Evolutionary conservation across 768 basidiomycete species (phyloP).

Genomic region (Hygrocybe coccinea): DNA sequence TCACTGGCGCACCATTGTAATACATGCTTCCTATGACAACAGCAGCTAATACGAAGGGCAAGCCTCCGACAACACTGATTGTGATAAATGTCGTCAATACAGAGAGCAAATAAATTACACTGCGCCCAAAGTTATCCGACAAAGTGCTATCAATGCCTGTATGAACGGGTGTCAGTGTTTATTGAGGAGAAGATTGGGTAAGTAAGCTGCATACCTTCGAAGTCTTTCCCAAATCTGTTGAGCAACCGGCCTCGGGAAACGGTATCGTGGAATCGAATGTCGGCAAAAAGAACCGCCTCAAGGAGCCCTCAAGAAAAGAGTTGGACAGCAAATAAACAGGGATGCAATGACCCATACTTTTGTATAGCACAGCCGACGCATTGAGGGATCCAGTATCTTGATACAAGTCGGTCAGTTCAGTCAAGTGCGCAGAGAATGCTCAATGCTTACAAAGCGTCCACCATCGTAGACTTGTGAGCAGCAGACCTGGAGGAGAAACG

Average conservation of each 20-base stretch:
- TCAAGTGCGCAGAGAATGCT: neutral
- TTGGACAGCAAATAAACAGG: neutral
- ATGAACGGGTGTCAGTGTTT: slow-evolving; percentile 14
- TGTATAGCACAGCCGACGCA: slow-evolving; percentile 73
- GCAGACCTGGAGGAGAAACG: slow-evolving; percentile 22
- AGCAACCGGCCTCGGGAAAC: slow-evolving; percentile 78
- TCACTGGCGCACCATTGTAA: slow-evolving; percentile 53
- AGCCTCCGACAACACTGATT: slow-evolving; percentile 73
- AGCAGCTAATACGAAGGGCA: slow-evolving; percentile 63
- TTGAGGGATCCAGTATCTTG: slow-evolving; percentile 73
- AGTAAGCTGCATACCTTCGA: slow-evolving; percentile 51
- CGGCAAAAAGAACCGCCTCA: slow-evolving; percentile 78
- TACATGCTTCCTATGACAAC: slow-evolving; percentile 57
- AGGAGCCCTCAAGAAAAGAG: slow-evolving; percentile 44
- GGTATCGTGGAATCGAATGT: slow-evolving; percentile 91
- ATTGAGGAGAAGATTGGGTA: neutral
- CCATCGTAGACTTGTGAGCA: slow-evolving; percentile 57
- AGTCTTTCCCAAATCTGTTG: slow-evolving; percentile 86
- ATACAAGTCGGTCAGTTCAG: slow-evolving; percentile 9
- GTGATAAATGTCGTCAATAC: slow-evolving; percentile 67
- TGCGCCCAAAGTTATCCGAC: slow-evolving; percentile 82
- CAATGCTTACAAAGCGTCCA: slow-evolving; percentile 62
- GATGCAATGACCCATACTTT: slow-evolving; percentile 39
- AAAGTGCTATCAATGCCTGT: slow-evolving; percentile 76
- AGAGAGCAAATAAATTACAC: slow-evolving; percentile 65